Base-by-base conservation (phyloP, 768 basidiomycete species). In the Phylloporus sp. region DNA sequence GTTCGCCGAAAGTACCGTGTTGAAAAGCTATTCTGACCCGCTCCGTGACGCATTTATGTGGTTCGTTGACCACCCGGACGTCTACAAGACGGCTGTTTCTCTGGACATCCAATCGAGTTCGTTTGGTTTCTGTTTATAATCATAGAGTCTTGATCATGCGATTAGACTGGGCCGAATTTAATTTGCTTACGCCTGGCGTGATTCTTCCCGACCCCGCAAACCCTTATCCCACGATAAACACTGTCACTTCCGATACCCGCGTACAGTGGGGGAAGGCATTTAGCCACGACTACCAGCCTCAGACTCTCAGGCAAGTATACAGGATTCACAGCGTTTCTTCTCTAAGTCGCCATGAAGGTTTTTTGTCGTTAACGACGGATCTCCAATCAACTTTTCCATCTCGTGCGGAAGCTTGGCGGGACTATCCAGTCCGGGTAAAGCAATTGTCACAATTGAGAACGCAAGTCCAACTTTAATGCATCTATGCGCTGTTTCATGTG, bases 311-410 rank as follows among this genome's bases (percentile, higher is more conserved):
- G 38, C 27, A 17, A 38, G 38, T 24, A 10, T 17, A 17, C 33
- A 18, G 17, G 17, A 10, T 33, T 8, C 10, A 10, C 5, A 33
- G 6, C 6, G 9, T 18, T n/a, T 33, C 17, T 9, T 33, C 17
- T 13, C 9, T 18, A 5, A 18, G 9, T 18, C 17, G 9, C 33
- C 33, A 26, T 27, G 24, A 14, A 46, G 45, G 9, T 46, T 46
- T 27, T 46, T 32, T 10, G 38, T 46, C 31, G 10, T 40, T 18
- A 46, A 46, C 15, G 45, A 46, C 5, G 45, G 45, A 15, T 46
- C 45, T 20, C 45, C 45, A 8, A 39, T 46, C 23, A 31, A 39
- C 29, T 46, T 46, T 15, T 46, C 45, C n/a, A 23, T 26, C 29
- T 46, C 45, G 14, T 38, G 13, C 27, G 43, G 45, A n/a, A 40